Percentiles rank a stretch among this genome's conserved stretches.
phyloP scores from a whole-genome alignment of 208 protist genomes.

The Spongospora subterranea region DNA sequence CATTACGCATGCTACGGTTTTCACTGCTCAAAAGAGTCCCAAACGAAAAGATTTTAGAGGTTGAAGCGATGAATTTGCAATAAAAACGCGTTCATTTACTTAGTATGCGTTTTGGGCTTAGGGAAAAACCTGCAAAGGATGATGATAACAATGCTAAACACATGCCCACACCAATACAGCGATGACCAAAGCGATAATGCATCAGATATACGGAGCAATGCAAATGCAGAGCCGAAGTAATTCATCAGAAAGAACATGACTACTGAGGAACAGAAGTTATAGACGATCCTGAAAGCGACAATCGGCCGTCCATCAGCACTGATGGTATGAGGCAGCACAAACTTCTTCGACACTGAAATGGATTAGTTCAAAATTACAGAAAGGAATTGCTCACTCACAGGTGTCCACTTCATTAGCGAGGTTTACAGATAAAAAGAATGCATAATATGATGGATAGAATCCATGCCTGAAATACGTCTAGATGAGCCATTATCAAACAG shows the following conservation, averaged over 20 bases:
- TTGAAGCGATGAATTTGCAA: too few species aligned
- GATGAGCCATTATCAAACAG: background rate
- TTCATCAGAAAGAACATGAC: slow-evolving; percentile 46
- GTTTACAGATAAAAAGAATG: slow-evolving; percentile 8
- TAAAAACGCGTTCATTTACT: too few species aligned
- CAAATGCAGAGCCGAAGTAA: slow-evolving; percentile 34
- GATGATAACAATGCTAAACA: background rate
- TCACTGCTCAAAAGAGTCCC: too few species aligned
- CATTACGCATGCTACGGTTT: too few species aligned
- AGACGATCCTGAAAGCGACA: background rate
- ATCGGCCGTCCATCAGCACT: background rate
- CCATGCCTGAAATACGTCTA: background rate
- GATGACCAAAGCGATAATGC: background rate
- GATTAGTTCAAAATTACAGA: background rate
- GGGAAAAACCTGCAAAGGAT: background rate
- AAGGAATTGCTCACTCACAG: background rate
- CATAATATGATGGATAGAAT: slow-evolving; percentile 49
- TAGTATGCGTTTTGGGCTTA: too few species aligned
- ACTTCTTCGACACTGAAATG: background rate
- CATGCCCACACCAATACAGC: slow-evolving; percentile 30
- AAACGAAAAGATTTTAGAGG: too few species aligned
- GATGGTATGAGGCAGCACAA: background rate
- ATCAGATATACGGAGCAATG: background rate
- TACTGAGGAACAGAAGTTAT: background rate
- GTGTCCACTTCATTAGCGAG: background rate